Evolutionary conservation across 352 stramenopile species (phyloP), one percentile per base, ranked within the genome.

Genomic region (Phytophthora brassicae): DNA sequence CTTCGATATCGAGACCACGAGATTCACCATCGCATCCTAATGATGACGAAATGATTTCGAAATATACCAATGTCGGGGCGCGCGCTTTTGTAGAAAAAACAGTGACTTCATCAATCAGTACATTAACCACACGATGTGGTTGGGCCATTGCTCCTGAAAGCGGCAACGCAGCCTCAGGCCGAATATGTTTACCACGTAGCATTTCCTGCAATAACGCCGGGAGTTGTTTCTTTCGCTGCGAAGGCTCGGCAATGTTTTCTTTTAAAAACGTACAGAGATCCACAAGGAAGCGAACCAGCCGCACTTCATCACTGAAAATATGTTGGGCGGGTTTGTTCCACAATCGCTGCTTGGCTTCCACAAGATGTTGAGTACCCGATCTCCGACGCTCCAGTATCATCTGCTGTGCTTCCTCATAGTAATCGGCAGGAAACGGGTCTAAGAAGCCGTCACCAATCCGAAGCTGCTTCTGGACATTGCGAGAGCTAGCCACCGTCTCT

Each of bases 21-120:
- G 46, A 28, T 8, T 56, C n/a, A 41, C 31, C 46, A 41, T 58
- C 33, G 19, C 29, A 38, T 50, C 22, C 45, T 41, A 64, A 55
- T 56, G 68, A 60, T 8, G 73, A 81, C 17, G 51, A 22, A 20
- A 83, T 71, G 17, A 86, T 62, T 50, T 90, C 81, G 63, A 87
- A 89, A 46, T 80, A 81, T 38, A 90, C 68, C n/a, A 90, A 46
- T 13, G 75, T 90, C 9, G 81, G 81, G 0, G 81, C 80, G 22
- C 81, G 77, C 23, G 64, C 80, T 42, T 89, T 89, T 4, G 81
- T 90, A 6, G 77, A 88, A 43, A 90, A 90, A 14, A 90, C 81
- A 5, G 80, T 87, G 17, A 79, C 81, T 74, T 92, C 81, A 28
- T 79, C 51, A 3, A 59, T 72, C 16, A 86, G 50, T 14, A 86